Conservation (phyloP, 2,329 filamentous ascomycete genomes). For the Cryphonectria nitschkei region DNA sequence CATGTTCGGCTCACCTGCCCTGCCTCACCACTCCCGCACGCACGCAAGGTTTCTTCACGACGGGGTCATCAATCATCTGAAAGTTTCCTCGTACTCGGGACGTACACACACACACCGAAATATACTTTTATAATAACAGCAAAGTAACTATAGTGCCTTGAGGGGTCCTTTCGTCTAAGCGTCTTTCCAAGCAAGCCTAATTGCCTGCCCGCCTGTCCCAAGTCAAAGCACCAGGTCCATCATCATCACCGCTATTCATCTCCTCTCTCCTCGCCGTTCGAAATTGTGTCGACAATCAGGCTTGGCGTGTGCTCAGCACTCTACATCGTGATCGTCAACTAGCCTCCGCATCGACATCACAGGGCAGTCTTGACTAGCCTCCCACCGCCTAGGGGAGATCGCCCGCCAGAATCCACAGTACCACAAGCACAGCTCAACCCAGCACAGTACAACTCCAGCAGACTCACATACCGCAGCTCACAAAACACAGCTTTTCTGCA, state of each 20-base stretch:
- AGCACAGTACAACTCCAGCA: background rate
- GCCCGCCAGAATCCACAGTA: background rate
- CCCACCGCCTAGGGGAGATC: background rate
- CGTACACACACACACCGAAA: no score
- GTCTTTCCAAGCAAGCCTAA: no score
- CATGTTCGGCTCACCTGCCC: background rate
- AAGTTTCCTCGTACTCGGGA: no score
- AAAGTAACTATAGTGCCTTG: no score
- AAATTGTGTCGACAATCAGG: background rate
- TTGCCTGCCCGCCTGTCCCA: no score
- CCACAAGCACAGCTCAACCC: background rate
- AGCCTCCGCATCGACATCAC: background rate
- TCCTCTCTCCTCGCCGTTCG: background rate
- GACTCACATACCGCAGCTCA: background rate
- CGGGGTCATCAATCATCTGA: background rate
- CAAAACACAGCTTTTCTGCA: background rate
- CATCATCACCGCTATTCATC: background rate
- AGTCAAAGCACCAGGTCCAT: no score
- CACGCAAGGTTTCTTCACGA: background rate
- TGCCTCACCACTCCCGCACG: background rate
- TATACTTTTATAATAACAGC: no score
- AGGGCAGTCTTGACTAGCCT: background rate
- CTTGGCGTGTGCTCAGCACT: background rate
- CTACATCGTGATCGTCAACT: slow-evolving; percentile 1
- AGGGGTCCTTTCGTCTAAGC: no score